Percentiles rank a stretch among this genome's conserved stretches.
These are phyloP conservation scores for Aspergillus hortae DNA, from an alignment of 2,329 filamentous ascomycete genomes.

Conservation along the genomic window DNA sequence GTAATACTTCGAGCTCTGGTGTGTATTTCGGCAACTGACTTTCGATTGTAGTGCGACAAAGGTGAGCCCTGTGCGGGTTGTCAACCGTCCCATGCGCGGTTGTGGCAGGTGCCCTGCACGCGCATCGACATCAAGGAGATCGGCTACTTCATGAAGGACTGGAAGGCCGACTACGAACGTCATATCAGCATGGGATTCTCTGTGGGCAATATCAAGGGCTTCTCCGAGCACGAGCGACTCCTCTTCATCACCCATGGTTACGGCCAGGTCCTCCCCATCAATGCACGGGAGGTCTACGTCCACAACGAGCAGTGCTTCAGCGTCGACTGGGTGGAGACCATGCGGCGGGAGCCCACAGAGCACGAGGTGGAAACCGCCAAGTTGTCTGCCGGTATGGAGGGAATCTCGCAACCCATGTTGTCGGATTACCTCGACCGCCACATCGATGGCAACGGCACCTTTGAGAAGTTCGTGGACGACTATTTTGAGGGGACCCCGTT, in stretches of 20 bases:
- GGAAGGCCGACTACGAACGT: constrained; percentile 94
- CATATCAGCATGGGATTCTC: constrained; percentile 84
- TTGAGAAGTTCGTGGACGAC: constrained; percentile 90
- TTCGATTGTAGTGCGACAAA: constrained; percentile 67
- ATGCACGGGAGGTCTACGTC: constrained; percentile 89
- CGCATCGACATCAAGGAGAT: constrained; percentile 99
- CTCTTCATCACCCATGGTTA: constrained; percentile 97
- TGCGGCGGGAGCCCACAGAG: constrained; percentile 69
- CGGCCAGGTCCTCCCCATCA: constrained; percentile 86
- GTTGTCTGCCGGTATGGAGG: constrained; percentile 83
- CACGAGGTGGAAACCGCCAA: constrained; percentile 86
- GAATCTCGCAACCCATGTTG: constrained; percentile 74
- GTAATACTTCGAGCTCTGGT: background rate
- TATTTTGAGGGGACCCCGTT: constrained; percentile 96
- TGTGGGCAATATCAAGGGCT: constrained; percentile 91
- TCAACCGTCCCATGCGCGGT: constrained; percentile 87
- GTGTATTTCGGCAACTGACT: background rate
- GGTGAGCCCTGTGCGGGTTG: constrained; percentile 94
- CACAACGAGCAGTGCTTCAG: constrained; percentile 89
- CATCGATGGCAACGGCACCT: constrained; percentile 83
- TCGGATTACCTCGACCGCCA: constrained; percentile 94
- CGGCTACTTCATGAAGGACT: constrained; percentile 98
- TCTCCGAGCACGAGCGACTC: constrained; percentile 58
- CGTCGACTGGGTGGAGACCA: constrained; percentile 87
- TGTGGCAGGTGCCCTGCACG: constrained; percentile 97